Evolutionary conservation across 2,329 filamentous ascomycete species (phyloP).

Genomic region (Ophiostoma triangulosporum): DNA sequence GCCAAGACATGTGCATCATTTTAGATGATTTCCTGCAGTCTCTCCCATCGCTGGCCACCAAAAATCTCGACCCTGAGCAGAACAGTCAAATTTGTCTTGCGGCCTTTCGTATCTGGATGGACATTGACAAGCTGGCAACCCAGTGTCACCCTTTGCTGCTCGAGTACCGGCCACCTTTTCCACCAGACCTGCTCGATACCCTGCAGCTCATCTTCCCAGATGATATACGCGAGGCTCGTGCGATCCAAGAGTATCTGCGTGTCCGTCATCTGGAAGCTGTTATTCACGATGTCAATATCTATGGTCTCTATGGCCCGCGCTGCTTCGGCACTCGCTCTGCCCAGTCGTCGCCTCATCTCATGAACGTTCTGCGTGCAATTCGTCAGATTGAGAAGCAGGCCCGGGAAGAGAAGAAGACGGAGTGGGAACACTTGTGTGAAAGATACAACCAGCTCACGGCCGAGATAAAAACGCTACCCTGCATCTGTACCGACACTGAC

Average conservation of each 20-base stretch:
- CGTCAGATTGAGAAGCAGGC: slow-evolving; percentile 15
- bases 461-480: slow-evolving; percentile 19
- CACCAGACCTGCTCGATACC: slow-evolving; percentile 35
- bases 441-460: slow-evolving; percentile 22
- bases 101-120: slow-evolving; percentile 43
- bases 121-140: slow-evolving; percentile 35
- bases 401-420: slow-evolving; percentile 17
- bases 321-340: slow-evolving; percentile 36
- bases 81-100: slow-evolving; percentile 39
- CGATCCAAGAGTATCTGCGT: slow-evolving; percentile 36
- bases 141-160: slow-evolving; percentile 31
- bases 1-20: slow-evolving; percentile 22
- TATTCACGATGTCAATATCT: slow-evolving; percentile 26
- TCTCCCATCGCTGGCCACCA: slow-evolving; percentile 18
- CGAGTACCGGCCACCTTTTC: slow-evolving; percentile 38
- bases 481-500: slow-evolving; percentile 19
- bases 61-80: slow-evolving; percentile 31
- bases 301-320: slow-evolving; percentile 26
- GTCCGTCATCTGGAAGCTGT: slow-evolving; percentile 19
- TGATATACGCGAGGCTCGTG: slow-evolving; percentile 37
- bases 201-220: slow-evolving; percentile 33
- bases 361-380: slow-evolving; percentile 6
- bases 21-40: neutral
- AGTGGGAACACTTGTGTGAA: slow-evolving; percentile 21
- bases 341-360: slow-evolving; percentile 17